phyloP scores from a whole-genome alignment of 2,329 filamentous ascomycete genomes.

The Ophiostoma populinum region DNA sequence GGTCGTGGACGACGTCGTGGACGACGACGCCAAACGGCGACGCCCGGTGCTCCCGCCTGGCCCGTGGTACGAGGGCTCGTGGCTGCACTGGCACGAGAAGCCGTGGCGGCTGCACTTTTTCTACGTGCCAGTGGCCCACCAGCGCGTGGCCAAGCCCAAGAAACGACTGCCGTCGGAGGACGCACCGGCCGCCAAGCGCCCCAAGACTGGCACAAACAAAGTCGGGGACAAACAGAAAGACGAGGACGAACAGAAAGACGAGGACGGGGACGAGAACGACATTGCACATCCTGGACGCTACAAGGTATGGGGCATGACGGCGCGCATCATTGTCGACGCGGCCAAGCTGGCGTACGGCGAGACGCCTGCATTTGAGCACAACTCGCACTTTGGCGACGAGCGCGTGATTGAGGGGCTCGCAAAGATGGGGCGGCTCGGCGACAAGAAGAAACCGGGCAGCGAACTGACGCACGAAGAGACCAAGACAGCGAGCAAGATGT shows the following conservation, averaged over 20 bases:
- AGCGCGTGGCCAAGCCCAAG: slow-evolving; percentile 45
- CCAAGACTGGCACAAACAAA: too few relatives aligned
- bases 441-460: slow-evolving; percentile 24
- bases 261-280: slow-evolving; percentile 21
- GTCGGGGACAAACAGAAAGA: slow-evolving; percentile 6
- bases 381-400: slow-evolving; percentile 34
- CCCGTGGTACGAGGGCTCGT: slow-evolving; percentile 71
- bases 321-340: slow-evolving; percentile 73
- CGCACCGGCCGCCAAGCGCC: slow-evolving; percentile 4
- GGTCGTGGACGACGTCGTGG: slow-evolving; percentile 18
- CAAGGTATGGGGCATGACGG: slow-evolving; percentile 91
- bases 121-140: slow-evolving; percentile 62
- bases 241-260: slow-evolving; percentile 13
- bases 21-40: slow-evolving; percentile 3
- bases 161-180: neutral
- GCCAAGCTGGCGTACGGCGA: slow-evolving; percentile 68
- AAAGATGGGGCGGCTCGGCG: slow-evolving; percentile 26
- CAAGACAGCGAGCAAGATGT: slow-evolving; percentile 24
- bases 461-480: slow-evolving; percentile 19
- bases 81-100: slow-evolving; percentile 61
- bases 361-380: slow-evolving; percentile 69
- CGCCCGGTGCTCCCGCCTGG: slow-evolving; percentile 25
- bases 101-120: slow-evolving; percentile 88
- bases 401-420: slow-evolving; percentile 29
- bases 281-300: slow-evolving; percentile 49